These are phyloP conservation scores for Alternaria triticina DNA, from an alignment of 2,329 filamentous ascomycete genomes.

Conservation along the genomic window DNA sequence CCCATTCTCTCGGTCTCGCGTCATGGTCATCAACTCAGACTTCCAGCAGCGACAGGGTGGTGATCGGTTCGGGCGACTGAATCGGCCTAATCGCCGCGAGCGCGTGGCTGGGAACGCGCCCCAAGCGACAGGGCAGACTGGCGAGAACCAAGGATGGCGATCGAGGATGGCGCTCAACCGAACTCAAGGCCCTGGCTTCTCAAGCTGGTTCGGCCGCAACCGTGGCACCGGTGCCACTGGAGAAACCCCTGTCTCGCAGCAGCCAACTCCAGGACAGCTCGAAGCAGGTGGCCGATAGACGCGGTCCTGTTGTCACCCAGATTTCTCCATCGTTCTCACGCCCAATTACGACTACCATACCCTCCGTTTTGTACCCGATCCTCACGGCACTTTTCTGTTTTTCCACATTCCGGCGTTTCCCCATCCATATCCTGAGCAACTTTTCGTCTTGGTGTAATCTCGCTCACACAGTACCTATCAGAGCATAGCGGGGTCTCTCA, in stretches of 20 bases:
- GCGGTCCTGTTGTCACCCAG: not conserved
- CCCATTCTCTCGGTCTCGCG: conserved; percentile 43
- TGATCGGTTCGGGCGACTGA: conserved; percentile 30
- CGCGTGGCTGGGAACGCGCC: conserved; percentile 18
- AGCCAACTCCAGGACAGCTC: conserved; percentile 45
- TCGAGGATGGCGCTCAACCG: conserved; percentile 24
- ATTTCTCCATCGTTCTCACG: conserved; percentile 1
- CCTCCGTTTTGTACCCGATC: not conserved
- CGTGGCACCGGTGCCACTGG: conserved; percentile 23
- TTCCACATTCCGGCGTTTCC: not conserved
- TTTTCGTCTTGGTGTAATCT: not conserved
- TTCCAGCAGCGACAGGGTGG: conserved; percentile 16
- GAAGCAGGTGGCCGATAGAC: conserved; percentile 44
- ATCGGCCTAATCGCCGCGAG: conserved; percentile 34
- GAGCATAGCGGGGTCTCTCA: not conserved
- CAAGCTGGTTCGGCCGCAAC: conserved; percentile 39
- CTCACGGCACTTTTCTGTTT: not conserved
- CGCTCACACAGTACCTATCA: not conserved
- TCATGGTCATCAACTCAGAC: conserved; percentile 31
- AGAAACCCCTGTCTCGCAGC: conserved; percentile 19
- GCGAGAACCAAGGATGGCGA: conserved; percentile 29
- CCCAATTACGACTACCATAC: conserved; percentile 7
- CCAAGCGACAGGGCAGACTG: conserved; percentile 15
- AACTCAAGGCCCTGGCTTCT: conserved; percentile 25
- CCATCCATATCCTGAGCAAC: not conserved